Conservation (phyloP, 352 stramenopile genomes). For the Pythium aquatile region DNA sequence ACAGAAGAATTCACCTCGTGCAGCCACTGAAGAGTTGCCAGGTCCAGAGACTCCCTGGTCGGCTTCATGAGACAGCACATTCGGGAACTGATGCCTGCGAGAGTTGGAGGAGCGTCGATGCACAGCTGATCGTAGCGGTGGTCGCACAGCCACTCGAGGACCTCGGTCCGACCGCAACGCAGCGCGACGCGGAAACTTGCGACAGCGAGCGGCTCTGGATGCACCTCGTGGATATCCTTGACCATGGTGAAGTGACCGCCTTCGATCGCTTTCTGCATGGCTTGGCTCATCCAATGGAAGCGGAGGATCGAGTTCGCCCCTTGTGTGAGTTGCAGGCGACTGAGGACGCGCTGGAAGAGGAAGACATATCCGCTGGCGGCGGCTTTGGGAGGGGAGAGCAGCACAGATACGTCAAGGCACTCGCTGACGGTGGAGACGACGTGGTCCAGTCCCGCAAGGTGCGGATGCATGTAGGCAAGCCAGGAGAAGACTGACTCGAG, state of each 20-base stretch:
- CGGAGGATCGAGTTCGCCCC: constrained; percentile 4
- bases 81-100: neutral
- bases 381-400: constrained; percentile 10
- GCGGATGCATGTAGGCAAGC: constrained; percentile 1
- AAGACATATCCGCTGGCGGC: neutral
- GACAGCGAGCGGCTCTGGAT: constrained; percentile 18
- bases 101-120: constrained; percentile 9
- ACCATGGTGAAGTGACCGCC: constrained; percentile 11
- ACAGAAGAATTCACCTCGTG: constrained; percentile 4
- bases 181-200: constrained; percentile 10
- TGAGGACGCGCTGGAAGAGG: constrained; percentile 16
- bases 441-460: constrained; percentile 14
- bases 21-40: constrained; percentile 18
- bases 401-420: constrained; percentile 18
- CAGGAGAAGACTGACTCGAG: constrained; percentile 11
- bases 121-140: constrained; percentile 18
- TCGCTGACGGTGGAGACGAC: constrained; percentile 10
- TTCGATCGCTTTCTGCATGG: constrained; percentile 16
- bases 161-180: constrained; percentile 9
- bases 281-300: constrained; percentile 14
- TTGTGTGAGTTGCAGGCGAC: neutral
- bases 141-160: constrained; percentile 22
- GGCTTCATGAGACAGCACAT: constrained; percentile 13
- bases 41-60: neutral
- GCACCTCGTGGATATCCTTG: constrained; percentile 12